Percentiles rank a stretch among this genome's conserved stretches.
These are phyloP conservation scores for Globisporangium sylvaticum DNA, from an alignment of 352 stramenopile genomes.

Conservation along the genomic window DNA sequence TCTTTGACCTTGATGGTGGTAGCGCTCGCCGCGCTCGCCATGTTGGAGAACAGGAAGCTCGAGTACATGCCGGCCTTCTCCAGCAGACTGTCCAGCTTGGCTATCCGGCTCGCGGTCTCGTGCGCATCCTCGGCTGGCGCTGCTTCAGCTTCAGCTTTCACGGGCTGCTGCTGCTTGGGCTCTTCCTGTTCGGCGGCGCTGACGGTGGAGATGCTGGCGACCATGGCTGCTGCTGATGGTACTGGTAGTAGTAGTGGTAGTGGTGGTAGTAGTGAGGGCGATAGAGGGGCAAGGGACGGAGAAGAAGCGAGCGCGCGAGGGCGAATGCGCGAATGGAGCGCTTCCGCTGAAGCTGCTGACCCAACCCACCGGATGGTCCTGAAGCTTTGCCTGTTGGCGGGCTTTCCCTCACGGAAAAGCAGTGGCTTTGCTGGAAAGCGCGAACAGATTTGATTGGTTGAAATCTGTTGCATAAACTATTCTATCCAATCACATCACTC, in stretches of 20 bases:
- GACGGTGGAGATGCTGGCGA: slow-evolving; percentile 40
- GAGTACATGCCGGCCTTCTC: slow-evolving; percentile 87
- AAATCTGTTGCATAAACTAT: neutral
- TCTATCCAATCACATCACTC: neutral
- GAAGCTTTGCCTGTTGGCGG: slow-evolving; percentile 7
- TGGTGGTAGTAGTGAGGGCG: neutral
- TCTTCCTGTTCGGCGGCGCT: slow-evolving; percentile 19
- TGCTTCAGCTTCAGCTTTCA: slow-evolving; percentile 2
- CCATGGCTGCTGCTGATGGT: slow-evolving; percentile 32
- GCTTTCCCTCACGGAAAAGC: neutral
- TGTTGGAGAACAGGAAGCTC: slow-evolving; percentile 86
- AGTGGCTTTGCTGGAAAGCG: neutral
- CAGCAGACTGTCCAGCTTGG: slow-evolving; percentile 84
- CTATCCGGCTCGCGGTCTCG: slow-evolving; percentile 59
- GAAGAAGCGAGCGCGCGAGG: neutral
- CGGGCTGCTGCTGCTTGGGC: slow-evolving; percentile 15
- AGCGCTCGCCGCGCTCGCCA: slow-evolving; percentile 57
- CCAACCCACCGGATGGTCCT: neutral
- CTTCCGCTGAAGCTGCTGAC: neutral
- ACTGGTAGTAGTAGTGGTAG: neutral
- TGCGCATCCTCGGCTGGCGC: slow-evolving; percentile 21
- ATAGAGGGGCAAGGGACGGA: neutral
- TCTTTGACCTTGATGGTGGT: slow-evolving; percentile 19
- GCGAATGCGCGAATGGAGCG: slow-evolving; percentile 6
- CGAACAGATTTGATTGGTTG: slow-evolving; percentile 11